phyloP scores from a whole-genome alignment of 768 basidiomycete genomes.

The Mrakia blollopis region DNA sequence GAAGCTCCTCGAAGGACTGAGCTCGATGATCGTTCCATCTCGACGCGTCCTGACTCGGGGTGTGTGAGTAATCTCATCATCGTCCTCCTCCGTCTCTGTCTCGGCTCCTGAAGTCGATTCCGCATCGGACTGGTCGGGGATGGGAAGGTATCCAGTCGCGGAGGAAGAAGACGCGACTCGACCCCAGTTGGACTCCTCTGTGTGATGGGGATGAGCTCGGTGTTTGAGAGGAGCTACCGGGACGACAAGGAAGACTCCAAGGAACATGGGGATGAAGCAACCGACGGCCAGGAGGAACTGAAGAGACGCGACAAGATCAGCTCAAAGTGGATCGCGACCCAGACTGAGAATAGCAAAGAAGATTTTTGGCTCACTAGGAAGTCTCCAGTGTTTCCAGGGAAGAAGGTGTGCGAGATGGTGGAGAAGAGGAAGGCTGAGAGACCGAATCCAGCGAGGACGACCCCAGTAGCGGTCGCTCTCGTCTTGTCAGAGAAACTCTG shows the following conservation, averaged over 20 bases:
- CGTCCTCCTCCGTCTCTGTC: slow-evolving; percentile 3
- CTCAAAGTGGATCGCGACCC: background rate
- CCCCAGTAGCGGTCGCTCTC: slow-evolving; percentile 66
- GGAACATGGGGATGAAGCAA: slow-evolving; percentile 69
- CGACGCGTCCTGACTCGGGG: background rate
- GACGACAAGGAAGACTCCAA: slow-evolving; percentile 70
- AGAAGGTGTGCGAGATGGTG: slow-evolving; percentile 63
- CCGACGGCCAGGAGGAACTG: slow-evolving; percentile 65
- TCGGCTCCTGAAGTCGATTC: background rate
- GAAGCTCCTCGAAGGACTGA: slow-evolving; percentile 10
- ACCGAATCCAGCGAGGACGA: slow-evolving; percentile 82
- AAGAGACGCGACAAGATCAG: background rate
- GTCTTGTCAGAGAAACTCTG: slow-evolving; percentile 45
- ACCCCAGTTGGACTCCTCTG: slow-evolving; percentile 24
- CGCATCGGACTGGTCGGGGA: background rate
- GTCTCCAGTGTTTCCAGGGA: slow-evolving; percentile 69
- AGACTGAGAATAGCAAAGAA: too few species aligned
- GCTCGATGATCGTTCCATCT: slow-evolving; percentile 10
- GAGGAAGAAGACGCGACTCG: slow-evolving; percentile 13
- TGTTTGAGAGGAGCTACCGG: slow-evolving; percentile 52
- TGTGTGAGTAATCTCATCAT: background rate
- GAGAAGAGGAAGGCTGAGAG: slow-evolving; percentile 89
- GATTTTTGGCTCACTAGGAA: slow-evolving; percentile 50
- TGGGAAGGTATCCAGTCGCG: background rate
- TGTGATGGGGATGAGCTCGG: background rate